Evolutionary conservation across 2,329 filamentous ascomycete species (phyloP).

Genomic region (Esteya vermicola): DNA sequence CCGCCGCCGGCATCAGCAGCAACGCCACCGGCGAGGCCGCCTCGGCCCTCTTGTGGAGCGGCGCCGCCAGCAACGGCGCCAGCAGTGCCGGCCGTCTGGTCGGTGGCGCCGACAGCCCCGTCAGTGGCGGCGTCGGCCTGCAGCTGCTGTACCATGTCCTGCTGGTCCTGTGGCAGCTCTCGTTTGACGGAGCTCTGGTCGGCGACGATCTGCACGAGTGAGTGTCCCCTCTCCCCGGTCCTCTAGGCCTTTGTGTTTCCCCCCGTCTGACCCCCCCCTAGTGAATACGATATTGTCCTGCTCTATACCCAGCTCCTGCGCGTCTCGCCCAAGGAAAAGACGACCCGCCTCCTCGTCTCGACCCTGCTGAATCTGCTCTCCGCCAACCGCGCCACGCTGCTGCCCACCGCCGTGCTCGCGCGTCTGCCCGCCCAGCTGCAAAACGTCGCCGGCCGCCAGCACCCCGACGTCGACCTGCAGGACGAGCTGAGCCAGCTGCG

Average conservation of each 20-base stretch:
- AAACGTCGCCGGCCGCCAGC: conserved; percentile 46
- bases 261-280: conserved; percentile 19
- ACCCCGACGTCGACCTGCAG: conserved; percentile 49
- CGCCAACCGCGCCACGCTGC: conserved; percentile 53
- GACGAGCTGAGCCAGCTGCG: conserved; percentile 47
- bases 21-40: conserved; percentile 35
- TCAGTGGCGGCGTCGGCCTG: conserved; percentile 74
- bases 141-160: conserved; percentile 91
- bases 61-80: conserved; percentile 20
- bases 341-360: conserved; percentile 76
- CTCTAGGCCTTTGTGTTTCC: neutral
- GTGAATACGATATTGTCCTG: conserved; percentile 83
- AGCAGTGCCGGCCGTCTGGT: neutral
- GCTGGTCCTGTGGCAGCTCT: conserved; percentile 89
- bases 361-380: conserved; percentile 77
- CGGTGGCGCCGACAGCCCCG: conserved; percentile 37
- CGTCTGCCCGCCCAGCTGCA: conserved; percentile 58
- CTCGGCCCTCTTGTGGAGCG: conserved; percentile 47
- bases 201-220: conserved; percentile 74
- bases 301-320: conserved; percentile 87
- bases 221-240: conserved; percentile 16
- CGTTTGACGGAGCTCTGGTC: conserved; percentile 70
- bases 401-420: conserved; percentile 76
- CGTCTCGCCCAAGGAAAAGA: conserved; percentile 94
- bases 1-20: conserved; percentile 56